phyloP scores from a whole-genome alignment of 495 filamentous ascomycete genomes.

The Arthonia radiata region DNA sequence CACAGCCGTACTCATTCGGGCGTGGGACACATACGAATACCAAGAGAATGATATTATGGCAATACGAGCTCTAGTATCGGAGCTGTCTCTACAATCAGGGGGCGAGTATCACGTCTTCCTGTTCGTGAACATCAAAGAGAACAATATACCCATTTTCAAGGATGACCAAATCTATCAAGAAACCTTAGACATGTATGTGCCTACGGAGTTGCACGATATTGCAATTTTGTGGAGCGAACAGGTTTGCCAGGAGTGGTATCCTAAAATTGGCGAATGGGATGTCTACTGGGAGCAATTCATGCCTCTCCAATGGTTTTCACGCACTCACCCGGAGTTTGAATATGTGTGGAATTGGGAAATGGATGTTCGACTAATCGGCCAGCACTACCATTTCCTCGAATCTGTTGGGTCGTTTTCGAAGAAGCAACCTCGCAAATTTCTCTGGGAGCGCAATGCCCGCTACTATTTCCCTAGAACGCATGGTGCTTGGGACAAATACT shows the following conservation, averaged over 20 bases:
- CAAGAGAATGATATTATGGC: conserved; percentile 44
- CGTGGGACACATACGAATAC: conserved; percentile 40
- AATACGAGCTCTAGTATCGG: conserved; percentile 48
- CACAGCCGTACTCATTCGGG: conserved; percentile 45
- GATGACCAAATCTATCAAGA: conserved; percentile 26
- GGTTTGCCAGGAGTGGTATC: conserved; percentile 31
- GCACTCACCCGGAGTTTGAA: conserved; percentile 44
- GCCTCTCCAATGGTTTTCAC: conserved; percentile 37
- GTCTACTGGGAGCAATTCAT: conserved; percentile 28
- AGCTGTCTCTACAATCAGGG: conserved; percentile 45
- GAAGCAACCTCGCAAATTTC: conserved; percentile 35
- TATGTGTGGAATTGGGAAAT: conserved; percentile 59
- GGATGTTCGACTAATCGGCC: conserved; percentile 44
- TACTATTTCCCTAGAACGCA: conserved; percentile 44
- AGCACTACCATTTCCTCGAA: conserved; percentile 44
- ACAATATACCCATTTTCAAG: conserved; percentile 27
- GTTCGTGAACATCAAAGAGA: conserved; percentile 46
- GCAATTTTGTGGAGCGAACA: conserved; percentile 41
- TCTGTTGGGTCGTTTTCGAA: conserved; percentile 30
- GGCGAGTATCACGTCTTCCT: conserved; percentile 57
- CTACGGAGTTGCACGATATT: conserved; percentile 39
- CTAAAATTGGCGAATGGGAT: conserved; percentile 16
- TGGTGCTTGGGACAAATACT: conserved; percentile 31
- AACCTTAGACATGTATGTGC: conserved; percentile 27
- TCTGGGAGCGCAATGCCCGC: conserved; percentile 53